Conservation (phyloP, 441 rosid species). For the Pelargonium citronellum region DNA sequence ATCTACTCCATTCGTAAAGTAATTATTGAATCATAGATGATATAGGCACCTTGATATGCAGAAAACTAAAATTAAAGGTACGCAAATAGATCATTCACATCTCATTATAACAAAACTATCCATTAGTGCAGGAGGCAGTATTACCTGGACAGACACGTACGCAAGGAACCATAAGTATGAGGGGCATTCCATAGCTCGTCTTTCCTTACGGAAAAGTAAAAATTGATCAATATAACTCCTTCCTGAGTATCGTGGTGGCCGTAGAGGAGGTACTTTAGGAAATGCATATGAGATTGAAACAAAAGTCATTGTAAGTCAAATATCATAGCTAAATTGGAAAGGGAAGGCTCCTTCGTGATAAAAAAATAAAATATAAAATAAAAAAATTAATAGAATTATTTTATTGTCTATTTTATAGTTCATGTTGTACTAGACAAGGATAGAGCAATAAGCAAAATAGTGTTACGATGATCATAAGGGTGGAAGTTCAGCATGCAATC, state of each 20-base stretch:
- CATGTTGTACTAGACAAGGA: background rate
- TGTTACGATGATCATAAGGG: background rate
- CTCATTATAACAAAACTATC: background rate
- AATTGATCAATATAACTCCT: constrained; percentile 57
- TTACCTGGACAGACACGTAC: constrained; percentile 61
- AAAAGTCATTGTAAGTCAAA: constrained; percentile 20
- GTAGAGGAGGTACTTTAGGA: constrained; percentile 77
- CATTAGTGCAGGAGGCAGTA: constrained; percentile 2
- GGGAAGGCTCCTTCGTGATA: background rate
- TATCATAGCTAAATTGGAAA: constrained; percentile 16
- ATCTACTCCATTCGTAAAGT: background rate
- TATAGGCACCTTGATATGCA: background rate
- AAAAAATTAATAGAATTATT: background rate
- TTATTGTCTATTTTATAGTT: background rate
- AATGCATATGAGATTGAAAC: constrained; percentile 19
- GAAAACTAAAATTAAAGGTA: background rate
- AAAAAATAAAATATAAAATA: background rate
- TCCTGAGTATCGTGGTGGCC: constrained; percentile 76
- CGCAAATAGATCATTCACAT: background rate
- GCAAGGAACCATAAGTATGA: constrained; percentile 67
- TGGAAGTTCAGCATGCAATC: background rate
- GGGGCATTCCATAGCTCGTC: constrained; percentile 67
- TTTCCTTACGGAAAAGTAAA: constrained; percentile 41
- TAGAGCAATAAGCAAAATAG: background rate
- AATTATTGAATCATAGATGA: background rate